A percentile compares a stretch with the other conserved stretches of the same genome.
Evolutionary conservation across 257 asterid genomes (phyloP).

Genomic region (Cynanchum wilfordii): DNA sequence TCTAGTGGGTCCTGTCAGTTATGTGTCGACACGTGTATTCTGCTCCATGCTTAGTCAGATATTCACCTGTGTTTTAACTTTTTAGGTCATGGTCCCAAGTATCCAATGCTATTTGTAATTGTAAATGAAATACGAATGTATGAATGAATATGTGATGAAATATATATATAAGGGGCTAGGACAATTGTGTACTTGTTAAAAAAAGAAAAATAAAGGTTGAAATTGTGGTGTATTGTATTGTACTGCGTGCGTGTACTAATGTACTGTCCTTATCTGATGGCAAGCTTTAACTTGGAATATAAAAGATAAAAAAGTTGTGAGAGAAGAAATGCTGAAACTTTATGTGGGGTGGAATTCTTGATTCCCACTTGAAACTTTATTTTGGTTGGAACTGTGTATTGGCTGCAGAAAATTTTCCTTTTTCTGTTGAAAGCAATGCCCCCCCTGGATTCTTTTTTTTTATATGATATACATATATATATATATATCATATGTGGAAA

Average conservation of each 20-base stretch:
- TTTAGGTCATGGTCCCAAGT: neutral
- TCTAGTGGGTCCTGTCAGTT: conserved; percentile 4
- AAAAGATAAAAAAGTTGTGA: neutral
- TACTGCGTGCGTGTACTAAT: neutral
- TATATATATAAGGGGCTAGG: no score
- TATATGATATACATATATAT: neutral
- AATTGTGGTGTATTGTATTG: neutral
- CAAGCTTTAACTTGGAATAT: conserved; percentile 11
- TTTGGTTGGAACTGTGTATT: neutral
- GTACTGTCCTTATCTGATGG: neutral
- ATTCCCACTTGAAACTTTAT: neutral
- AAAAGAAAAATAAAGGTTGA: neutral
- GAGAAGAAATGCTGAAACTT: conserved; percentile 1
- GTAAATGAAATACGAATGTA: no score
- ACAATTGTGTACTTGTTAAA: neutral
- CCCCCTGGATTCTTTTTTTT: neutral
- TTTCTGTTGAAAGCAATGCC: neutral
- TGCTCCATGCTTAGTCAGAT: conserved; percentile 10
- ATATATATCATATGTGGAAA: neutral
- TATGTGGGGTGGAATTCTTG: neutral
- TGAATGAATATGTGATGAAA: no score
- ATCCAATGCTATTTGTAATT: neutral
- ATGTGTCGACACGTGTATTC: conserved; percentile 28
- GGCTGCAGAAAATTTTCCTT: neutral
- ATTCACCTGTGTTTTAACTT: neutral